Evolutionary conservation across 2,329 filamentous ascomycete species (phyloP).

Genomic region (Phoma sp.): DNA sequence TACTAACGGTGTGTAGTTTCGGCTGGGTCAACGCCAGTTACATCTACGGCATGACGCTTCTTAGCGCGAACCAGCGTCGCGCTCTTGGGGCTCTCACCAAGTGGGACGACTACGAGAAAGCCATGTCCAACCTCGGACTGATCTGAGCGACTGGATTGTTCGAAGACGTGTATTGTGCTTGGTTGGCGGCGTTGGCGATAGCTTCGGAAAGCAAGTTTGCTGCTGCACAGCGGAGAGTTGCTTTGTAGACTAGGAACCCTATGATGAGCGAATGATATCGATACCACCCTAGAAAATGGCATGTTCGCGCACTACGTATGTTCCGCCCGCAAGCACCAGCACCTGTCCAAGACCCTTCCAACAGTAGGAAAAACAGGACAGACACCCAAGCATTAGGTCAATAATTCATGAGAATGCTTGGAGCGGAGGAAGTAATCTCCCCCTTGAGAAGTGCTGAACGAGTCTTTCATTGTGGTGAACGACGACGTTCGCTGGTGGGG

Average conservation of each 20-base stretch:
- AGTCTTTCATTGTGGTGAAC: constrained; percentile 38
- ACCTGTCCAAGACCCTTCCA: constrained; percentile 18
- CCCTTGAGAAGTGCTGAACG: constrained; percentile 42
- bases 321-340: constrained; percentile 1
- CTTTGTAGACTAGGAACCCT: constrained; percentile 6
- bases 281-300: background rate
- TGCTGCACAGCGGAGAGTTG: constrained; percentile 6
- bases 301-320: background rate
- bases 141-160: constrained; percentile 1
- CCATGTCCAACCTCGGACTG: constrained; percentile 54
- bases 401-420: constrained; percentile 31
- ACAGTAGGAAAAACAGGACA: constrained; percentile 9
- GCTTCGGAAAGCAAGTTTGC: background rate
- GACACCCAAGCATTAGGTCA: constrained; percentile 39
- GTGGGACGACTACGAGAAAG: constrained; percentile 81
- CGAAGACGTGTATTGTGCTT: constrained; percentile 1
- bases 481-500: constrained; percentile 43
- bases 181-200: background rate
- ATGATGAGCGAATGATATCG: constrained; percentile 10
- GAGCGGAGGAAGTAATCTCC: constrained; percentile 25
- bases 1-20: constrained; percentile 66
- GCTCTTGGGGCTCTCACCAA: constrained; percentile 87
- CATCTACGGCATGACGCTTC: constrained; percentile 87
- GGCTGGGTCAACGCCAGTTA: constrained; percentile 99
- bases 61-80: constrained; percentile 87